These are phyloP conservation scores for Ganoderma sp. DNA, from an alignment of 1,284 basidiomycete species.

Conservation along the genomic window DNA sequence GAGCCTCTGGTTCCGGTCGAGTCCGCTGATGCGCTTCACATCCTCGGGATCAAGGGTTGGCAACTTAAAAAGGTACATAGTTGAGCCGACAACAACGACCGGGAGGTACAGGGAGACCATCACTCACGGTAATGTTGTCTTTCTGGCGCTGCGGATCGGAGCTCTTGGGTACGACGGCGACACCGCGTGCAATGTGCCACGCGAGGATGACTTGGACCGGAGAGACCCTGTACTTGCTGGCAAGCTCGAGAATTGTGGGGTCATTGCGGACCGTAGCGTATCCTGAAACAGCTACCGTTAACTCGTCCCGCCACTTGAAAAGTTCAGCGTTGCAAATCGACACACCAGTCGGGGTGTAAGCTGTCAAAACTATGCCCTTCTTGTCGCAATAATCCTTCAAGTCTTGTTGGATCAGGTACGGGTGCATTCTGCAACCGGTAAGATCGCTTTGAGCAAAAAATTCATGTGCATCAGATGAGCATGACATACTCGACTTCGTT, in stretches of 20 bases:
- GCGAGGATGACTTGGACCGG: slow-evolving; percentile 51
- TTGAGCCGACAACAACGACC: background rate
- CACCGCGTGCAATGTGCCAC: slow-evolving; percentile 52
- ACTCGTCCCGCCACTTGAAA: background rate
- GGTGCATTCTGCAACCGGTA: slow-evolving; percentile 47
- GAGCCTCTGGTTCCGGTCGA: slow-evolving; percentile 58
- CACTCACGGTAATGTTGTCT: slow-evolving; percentile 50
- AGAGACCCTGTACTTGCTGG: slow-evolving; percentile 49
- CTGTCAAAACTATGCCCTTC: slow-evolving; percentile 66
- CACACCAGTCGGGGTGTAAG: slow-evolving; percentile 69
- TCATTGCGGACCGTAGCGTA: slow-evolving; percentile 49
- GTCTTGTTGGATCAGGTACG: slow-evolving; percentile 59
- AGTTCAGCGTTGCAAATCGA: background rate
- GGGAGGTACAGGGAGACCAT: background rate
- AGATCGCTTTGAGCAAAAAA: background rate
- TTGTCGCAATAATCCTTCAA: slow-evolving; percentile 62
- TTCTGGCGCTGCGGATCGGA: slow-evolving; percentile 48
- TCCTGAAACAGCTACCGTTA: slow-evolving; percentile 34
- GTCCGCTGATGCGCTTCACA: slow-evolving; percentile 52
- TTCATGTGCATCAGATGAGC: slow-evolving; percentile 30
- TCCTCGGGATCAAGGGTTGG: slow-evolving; percentile 52
- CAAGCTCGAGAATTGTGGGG: slow-evolving; percentile 48
- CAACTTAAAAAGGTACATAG: slow-evolving; percentile 38
- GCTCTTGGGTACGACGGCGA: slow-evolving; percentile 50
- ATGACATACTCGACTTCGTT: slow-evolving; percentile 64